These are phyloP conservation scores for Phycomyces nitens DNA, from an alignment of 192 early-diverging fungal genomes.

Conservation along the genomic window DNA sequence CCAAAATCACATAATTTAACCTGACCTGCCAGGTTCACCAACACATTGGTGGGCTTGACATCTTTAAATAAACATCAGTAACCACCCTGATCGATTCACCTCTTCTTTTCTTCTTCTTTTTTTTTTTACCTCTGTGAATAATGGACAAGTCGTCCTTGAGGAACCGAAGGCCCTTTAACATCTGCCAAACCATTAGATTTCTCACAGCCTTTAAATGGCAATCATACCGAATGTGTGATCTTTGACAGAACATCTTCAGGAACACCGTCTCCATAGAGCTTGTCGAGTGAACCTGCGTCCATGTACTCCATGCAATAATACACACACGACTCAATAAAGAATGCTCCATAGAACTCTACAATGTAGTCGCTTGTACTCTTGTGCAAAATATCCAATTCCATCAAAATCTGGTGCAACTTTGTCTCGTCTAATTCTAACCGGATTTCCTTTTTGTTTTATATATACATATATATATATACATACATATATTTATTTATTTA, in stretches of 20 bases:
- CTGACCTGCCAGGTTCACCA: conserved; percentile 81
- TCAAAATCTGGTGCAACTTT: conserved; percentile 89
- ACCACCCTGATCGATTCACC: too few species aligned
- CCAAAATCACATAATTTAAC: conserved; percentile 98
- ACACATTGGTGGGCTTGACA: conserved; percentile 93
- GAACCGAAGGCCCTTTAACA: conserved; percentile 80
- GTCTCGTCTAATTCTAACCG: conserved; percentile 87
- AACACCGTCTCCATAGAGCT: conserved; percentile 74
- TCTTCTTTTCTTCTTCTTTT: not conserved
- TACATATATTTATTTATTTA: not conserved
- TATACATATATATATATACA: not conserved
- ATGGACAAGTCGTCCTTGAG: conserved; percentile 84
- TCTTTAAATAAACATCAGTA: conserved; percentile 62
- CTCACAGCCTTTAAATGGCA: not conserved
- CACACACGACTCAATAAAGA: conserved; percentile 93
- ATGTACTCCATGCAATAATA: conserved; percentile 99
- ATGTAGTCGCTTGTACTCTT: conserved; percentile 82
- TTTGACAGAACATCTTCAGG: conserved; percentile 76
- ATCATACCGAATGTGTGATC: conserved; percentile 67
- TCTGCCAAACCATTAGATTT: conserved; percentile 40
- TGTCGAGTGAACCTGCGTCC: conserved; percentile 93
- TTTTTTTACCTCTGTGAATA: conserved; percentile 73
- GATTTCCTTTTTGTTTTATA: conserved; percentile 62
- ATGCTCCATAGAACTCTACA: conserved; percentile 98
- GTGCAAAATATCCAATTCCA: conserved; percentile 94